phyloP scores from a whole-genome alignment of 371 early-diverging fungal species.

The Mortierella sp. region DNA sequence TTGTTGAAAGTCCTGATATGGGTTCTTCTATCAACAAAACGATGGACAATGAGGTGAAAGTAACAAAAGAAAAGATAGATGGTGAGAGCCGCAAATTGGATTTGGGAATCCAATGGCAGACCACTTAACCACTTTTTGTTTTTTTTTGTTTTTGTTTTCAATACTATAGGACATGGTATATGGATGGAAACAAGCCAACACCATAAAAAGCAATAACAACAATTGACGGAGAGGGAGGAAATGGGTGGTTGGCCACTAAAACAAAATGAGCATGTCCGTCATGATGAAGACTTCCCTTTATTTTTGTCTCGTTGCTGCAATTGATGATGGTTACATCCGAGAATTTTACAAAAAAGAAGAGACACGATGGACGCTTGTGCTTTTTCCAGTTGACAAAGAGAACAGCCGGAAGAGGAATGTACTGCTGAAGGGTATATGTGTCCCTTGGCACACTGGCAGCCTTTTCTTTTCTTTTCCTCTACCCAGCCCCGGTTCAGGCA shows the following conservation, averaged over 20 bases:
- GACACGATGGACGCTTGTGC: background rate
- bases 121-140: background rate
- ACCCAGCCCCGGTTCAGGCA: no score
- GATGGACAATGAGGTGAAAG: background rate
- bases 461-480: background rate
- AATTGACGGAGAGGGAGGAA: background rate
- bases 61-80: background rate
- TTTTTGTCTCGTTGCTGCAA: background rate
- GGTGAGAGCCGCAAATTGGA: slow-evolving; percentile 5
- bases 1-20: background rate
- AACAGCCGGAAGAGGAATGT: background rate
- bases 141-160: background rate
- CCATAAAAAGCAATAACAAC: background rate
- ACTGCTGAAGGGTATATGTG: background rate
- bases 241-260: background rate
- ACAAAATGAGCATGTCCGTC: background rate
- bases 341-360: background rate
- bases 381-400: slow-evolving; percentile 1
- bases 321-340: background rate
- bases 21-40: background rate
- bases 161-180: background rate
- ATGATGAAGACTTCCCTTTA: background rate
- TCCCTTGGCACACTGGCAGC: background rate
- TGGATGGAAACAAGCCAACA: background rate
- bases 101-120: background rate